These are phyloP conservation scores for Phyllostachys edulis DNA, from an alignment of 176 grass and related monocot species.

Conservation along the genomic window DNA sequence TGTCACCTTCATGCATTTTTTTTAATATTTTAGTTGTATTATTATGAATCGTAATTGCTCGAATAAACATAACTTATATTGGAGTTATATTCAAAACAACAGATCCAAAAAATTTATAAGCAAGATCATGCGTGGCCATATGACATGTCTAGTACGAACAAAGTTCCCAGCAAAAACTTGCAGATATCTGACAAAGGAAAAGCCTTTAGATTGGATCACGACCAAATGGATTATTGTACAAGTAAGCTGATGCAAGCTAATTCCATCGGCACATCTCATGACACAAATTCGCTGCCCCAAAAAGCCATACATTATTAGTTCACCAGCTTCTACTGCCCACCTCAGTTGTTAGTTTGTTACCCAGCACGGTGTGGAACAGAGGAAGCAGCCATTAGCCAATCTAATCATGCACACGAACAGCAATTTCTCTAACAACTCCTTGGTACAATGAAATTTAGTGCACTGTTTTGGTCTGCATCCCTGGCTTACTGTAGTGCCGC, in stretches of 20 bases:
- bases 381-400: background rate
- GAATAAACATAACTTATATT: background rate
- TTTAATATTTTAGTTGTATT: background rate
- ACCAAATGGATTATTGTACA: background rate
- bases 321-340: no score
- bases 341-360: slow-evolving; percentile 3
- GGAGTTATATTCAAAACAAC: background rate
- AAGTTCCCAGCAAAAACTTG: background rate
- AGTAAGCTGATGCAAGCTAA: background rate
- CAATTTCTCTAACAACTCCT: background rate
- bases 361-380: background rate
- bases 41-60: background rate
- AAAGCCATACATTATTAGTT: background rate
- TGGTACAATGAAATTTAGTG: background rate
- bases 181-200: background rate
- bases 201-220: background rate
- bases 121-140: background rate
- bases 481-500: background rate
- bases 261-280: background rate
- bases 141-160: background rate
- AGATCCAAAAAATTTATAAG: background rate
- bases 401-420: background rate
- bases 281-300: background rate
- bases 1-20: background rate
- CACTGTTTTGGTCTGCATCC: background rate